Percentiles rank a stretch among this genome's conserved stretches.
These are phyloP conservation scores for Eleusine indica DNA, from an alignment of 176 grass and related monocot species.

Conservation along the genomic window DNA sequence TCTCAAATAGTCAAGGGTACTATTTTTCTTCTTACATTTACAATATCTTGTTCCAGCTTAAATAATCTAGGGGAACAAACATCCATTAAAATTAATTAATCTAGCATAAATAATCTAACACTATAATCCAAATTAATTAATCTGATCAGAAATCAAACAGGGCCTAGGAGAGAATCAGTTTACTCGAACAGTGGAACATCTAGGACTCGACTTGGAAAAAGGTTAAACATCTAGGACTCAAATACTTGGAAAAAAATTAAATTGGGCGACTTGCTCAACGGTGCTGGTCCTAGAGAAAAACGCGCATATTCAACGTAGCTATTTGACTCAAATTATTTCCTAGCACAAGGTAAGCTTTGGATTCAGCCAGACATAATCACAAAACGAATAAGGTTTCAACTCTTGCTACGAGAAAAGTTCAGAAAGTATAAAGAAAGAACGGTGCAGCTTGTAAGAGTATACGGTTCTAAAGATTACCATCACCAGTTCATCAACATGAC, in stretches of 20 bases:
- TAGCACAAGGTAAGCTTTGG: neutral
- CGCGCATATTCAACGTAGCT: neutral
- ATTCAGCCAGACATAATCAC: neutral
- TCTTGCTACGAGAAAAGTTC: neutral
- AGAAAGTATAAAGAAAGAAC: neutral
- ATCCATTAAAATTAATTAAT: too few species aligned
- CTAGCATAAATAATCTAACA: too few species aligned
- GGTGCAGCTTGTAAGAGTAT: constrained; percentile 25
- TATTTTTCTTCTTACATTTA: too few species aligned
- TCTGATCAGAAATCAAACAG: too few species aligned
- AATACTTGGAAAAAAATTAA: too few species aligned
- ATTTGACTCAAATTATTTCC: neutral
- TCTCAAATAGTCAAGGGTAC: too few species aligned
- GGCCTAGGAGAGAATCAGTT: too few species aligned
- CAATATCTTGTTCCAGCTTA: too few species aligned
- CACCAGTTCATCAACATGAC: constrained; percentile 32
- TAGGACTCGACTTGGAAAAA: too few species aligned
- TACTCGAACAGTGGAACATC: too few species aligned
- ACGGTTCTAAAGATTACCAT: constrained; percentile 53
- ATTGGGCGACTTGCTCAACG: neutral
- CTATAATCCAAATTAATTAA: too few species aligned
- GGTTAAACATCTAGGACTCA: neutral
- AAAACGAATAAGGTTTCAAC: neutral
- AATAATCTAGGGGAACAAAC: too few species aligned
- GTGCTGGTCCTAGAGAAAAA: neutral